Evolutionary conservation across 371 early-diverging fungal species (phyloP).

Genomic region (Mucor mucedo): DNA sequence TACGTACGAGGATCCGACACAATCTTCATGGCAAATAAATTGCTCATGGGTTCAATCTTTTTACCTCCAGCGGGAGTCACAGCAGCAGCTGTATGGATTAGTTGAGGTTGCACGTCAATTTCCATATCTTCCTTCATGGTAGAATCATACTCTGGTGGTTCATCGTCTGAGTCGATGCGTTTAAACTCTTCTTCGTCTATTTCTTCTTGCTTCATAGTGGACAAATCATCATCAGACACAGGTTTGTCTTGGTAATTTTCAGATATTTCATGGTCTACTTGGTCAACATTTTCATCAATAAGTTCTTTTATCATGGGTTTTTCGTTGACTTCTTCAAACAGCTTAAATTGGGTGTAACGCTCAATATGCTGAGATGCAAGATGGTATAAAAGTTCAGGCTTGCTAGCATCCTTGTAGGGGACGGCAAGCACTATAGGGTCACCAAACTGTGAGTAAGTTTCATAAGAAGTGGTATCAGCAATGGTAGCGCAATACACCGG

Average conservation of each 20-base stretch:
- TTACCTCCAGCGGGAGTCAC: slow-evolving; percentile 48
- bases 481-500: slow-evolving; percentile 50
- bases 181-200: not conserved
- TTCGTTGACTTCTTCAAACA: slow-evolving; percentile 48
- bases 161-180: not conserved
- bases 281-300: slow-evolving; percentile 4
- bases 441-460: slow-evolving; percentile 36
- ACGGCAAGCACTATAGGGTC: slow-evolving; percentile 47
- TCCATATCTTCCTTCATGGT: slow-evolving; percentile 14
- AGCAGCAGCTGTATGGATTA: slow-evolving; percentile 54
- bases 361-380: slow-evolving; percentile 43
- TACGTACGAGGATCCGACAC: slow-evolving; percentile 25
- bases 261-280: not conserved
- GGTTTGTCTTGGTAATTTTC: too few relatives aligned
- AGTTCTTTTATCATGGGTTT: slow-evolving; percentile 7
- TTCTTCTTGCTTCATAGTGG: not conserved
- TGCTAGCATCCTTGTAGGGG: slow-evolving; percentile 34
- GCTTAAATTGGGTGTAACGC: slow-evolving; percentile 41
- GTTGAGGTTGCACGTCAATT: slow-evolving; percentile 21
- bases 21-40: slow-evolving; percentile 51
- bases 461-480: slow-evolving; percentile 9
- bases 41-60: slow-evolving; percentile 39
- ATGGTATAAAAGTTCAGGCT: slow-evolving; percentile 32
- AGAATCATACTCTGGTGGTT: too few relatives aligned
- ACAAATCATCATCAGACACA: not conserved